phyloP scores from a whole-genome alignment of 2,329 filamentous ascomycete genomes.

The Lojkania enalia region DNA sequence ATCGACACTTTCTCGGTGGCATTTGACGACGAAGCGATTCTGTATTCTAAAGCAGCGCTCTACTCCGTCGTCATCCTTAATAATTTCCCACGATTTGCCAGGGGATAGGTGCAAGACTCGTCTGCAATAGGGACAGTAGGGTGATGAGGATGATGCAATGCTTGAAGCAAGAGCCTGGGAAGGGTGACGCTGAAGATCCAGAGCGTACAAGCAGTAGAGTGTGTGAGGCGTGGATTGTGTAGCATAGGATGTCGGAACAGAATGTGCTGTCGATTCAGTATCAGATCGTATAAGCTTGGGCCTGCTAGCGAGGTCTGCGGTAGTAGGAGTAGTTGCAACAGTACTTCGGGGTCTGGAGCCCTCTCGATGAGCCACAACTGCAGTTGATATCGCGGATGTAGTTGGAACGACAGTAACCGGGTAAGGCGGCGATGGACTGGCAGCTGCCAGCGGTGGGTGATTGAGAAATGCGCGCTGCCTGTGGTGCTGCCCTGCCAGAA shows the following conservation, averaged over 20 bases:
- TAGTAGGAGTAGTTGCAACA: slow-evolving; percentile 30
- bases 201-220: slow-evolving; percentile 37
- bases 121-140: slow-evolving; percentile 38
- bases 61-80: slow-evolving; percentile 33
- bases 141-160: slow-evolving; percentile 27
- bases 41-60: slow-evolving; percentile 39
- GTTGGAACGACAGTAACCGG: slow-evolving; percentile 16
- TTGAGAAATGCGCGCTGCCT: slow-evolving; percentile 25
- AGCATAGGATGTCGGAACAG: slow-evolving; percentile 26
- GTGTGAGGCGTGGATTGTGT: slow-evolving; percentile 18
- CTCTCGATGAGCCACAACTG: slow-evolving; percentile 27
- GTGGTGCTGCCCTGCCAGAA: slow-evolving; percentile 29
- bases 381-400: slow-evolving; percentile 25
- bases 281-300: slow-evolving; percentile 22
- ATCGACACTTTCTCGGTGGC: slow-evolving; percentile 36
- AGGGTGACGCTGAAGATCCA: slow-evolving; percentile 34
- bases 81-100: slow-evolving; percentile 41
- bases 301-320: slow-evolving; percentile 22
- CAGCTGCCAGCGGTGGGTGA: slow-evolving; percentile 10
- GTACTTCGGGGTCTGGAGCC: slow-evolving; percentile 12
- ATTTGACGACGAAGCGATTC: slow-evolving; percentile 44
- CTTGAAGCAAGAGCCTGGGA: slow-evolving; percentile 29
- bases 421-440: slow-evolving; percentile 12
- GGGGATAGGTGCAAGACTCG: slow-evolving; percentile 35
- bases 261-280: slow-evolving; percentile 30